Evolutionary conservation across 306 rosid species (phyloP), one percentile per base, ranked within the genome.

Genomic region (Arachis stenosperma): DNA sequence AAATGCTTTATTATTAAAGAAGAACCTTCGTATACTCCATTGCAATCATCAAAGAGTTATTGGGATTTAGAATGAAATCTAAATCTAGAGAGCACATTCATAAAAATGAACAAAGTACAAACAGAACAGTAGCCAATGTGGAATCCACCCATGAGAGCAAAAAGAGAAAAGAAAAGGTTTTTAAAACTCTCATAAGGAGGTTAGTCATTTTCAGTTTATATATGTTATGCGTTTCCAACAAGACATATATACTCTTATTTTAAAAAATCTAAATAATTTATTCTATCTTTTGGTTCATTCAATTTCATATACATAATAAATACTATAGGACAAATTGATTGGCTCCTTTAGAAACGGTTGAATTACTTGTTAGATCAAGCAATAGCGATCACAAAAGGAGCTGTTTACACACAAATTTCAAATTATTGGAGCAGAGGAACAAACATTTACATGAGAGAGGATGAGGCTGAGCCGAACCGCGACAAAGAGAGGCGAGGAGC

Each of bases 141-240:
- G 65, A 61, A 51, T 71, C 84, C 84, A 69, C 76, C 81, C 76
- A 65, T 60, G 37, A 33, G 37, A 33, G 37, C 76, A 55, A 72
- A 81, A 69, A 46, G 70, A 42, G 5, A 80, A 63, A 44, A 79
- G 50, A 71, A 74, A 71, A 69, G 62, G 78, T 65, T 60, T 65
- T 60, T 14, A 77, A 76, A 52, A 76, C 30, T 53, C 37, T 33
- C 37, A 75, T 79, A 75, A 84, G 89, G 92, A 80, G 79, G 81
- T 75, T 44, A 67, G 86, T 89, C 96, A 78, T 77, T 85, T 80
- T 87, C 92, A 79, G 37, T 40, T 67, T 2, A 33, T 33, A 33
- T 12, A 7, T 52, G 71, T 29, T 80, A 53, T 77, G 75, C 60
- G 63, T 61, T 85, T 76, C 78, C 81, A 67, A 30, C 55, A 40